Evolutionary conservation across 2,329 filamentous ascomycete species (phyloP), one percentile per base, ranked within the genome.

Genomic region (Beauveria caledonica): DNA sequence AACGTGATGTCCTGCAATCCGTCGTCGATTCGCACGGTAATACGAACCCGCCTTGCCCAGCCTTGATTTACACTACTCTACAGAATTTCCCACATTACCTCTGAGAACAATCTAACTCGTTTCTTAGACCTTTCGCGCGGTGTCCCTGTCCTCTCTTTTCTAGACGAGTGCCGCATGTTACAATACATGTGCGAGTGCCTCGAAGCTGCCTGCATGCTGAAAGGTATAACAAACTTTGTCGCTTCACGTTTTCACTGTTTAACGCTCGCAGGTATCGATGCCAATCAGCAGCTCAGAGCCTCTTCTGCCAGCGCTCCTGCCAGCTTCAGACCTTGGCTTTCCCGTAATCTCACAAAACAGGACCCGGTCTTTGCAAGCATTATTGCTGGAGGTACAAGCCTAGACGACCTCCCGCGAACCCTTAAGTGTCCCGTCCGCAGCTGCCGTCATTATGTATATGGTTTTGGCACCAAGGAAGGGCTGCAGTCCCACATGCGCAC

Each of bases 391-490:
- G 33, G 19, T 10, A 42, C 50, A 36, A 60, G 23, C 5, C 36
- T 55, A 8, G 45, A 50, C 19, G 51, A 60, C 13, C 40, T 50
- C 19, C 52, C 52, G n/a, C 51, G 58, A 2, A 56, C 79, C 11
- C 79, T 79, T 69, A 84, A 82, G 68, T 85, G 82, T 69, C 78
- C 74, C 70, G 74, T 84, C 63, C 78, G 83, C 57, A 74, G 74
- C 60, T 85, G 82, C 65, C 70, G 81, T 62, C 78, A 82, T 68
- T 85, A 83, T 68, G 78, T 85, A 42, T 85, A 85, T 64, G 82
- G 82, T 33, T 84, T 84, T 66, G 67, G 73, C 40, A 78, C 75
- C 60, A 73, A 72, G 42, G 72, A 79, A 57, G 81, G 83, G 62
- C 76, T 80, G 57, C 80, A 84, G 60, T 73, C 73, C 40, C 82